phyloP scores from a whole-genome alignment of 768 basidiomycete genomes.

The Kwoniella botswanensis region DNA sequence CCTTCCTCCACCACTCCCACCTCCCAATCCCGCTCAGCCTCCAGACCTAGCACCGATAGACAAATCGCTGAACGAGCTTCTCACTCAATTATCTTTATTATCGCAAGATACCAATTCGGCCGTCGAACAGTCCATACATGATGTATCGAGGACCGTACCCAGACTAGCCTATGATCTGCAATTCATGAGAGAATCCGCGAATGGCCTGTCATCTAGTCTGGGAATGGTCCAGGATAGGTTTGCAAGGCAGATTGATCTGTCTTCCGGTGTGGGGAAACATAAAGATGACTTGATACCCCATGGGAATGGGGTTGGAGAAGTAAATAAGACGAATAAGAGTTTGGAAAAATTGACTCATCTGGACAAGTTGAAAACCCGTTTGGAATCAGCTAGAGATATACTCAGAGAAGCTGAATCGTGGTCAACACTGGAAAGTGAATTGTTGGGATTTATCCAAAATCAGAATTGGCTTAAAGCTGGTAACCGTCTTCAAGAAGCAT shows the following conservation, averaged over 20 bases:
- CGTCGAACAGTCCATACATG: constrained; percentile 86
- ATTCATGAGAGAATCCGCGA: constrained; percentile 91
- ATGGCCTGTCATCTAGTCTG: constrained; percentile 73
- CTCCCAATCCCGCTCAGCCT: constrained; percentile 17
- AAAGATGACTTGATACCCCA: constrained; percentile 33
- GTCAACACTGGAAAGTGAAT: constrained; percentile 92
- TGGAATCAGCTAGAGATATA: constrained; percentile 89
- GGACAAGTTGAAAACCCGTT: constrained; percentile 79
- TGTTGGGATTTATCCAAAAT: constrained; percentile 79
- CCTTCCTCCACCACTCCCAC: constrained; percentile 16
- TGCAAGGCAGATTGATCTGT: constrained; percentile 27
- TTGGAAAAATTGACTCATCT: constrained; percentile 79
- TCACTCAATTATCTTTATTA: constrained; percentile 81
- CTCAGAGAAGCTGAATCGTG: constrained; percentile 94
- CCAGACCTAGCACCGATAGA: constrained; percentile 69
- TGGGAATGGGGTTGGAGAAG: constrained; percentile 47
- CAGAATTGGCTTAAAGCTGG: constrained; percentile 85
- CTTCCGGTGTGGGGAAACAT: not conserved
- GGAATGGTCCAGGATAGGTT: constrained; percentile 66
- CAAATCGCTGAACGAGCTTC: constrained; percentile 72
- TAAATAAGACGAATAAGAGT: constrained; percentile 29
- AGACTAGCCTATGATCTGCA: constrained; percentile 93
- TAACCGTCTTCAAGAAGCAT: constrained; percentile 87
- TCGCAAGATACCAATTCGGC: constrained; percentile 84
- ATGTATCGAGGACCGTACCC: constrained; percentile 88